A percentile compares a stretch with the other conserved stretches of the same genome.
Conservation (phyloP, 2,329 filamentous ascomycete species). For the Hypocreales sp. region DNA sequence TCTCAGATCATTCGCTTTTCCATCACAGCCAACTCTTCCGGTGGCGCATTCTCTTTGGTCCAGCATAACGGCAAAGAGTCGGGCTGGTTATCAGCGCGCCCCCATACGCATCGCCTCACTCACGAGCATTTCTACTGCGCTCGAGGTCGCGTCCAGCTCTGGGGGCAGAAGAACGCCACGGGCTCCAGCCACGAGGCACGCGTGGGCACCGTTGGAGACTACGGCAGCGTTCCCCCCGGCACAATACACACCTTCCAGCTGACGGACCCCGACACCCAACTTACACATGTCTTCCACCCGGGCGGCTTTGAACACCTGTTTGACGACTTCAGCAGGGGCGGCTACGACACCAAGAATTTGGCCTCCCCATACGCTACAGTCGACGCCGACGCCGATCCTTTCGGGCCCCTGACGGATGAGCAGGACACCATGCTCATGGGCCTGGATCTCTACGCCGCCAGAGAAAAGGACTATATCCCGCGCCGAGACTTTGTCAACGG, state of each 20-base stretch:
- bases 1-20: no score
- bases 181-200: conserved; percentile 6
- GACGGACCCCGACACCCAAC: conserved; percentile 7
- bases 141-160: conserved; percentile 8
- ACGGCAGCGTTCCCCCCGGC: no score
- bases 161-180: conserved; percentile 6
- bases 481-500: no score
- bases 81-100: conserved; percentile 6
- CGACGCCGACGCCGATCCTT: no score
- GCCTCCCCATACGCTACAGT: no score
- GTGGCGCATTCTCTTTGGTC: conserved; percentile 8
- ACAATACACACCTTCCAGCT: conserved; percentile 11
- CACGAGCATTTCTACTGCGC: conserved; percentile 11
- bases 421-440: no score
- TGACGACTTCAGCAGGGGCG: no score
- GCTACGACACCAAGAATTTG: no score
- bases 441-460: no score
- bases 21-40: conserved; percentile 9
- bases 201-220: no score
- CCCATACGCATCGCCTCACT: conserved; percentile 5
- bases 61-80: conserved; percentile 7
- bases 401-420: no score
- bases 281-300: conserved; percentile 9
- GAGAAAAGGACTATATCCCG: no score
- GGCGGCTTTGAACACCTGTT: conserved; percentile 9